Evolutionary conservation across 169 alveolate species (phyloP).

Genomic region (Plasmodium sp.): DNA sequence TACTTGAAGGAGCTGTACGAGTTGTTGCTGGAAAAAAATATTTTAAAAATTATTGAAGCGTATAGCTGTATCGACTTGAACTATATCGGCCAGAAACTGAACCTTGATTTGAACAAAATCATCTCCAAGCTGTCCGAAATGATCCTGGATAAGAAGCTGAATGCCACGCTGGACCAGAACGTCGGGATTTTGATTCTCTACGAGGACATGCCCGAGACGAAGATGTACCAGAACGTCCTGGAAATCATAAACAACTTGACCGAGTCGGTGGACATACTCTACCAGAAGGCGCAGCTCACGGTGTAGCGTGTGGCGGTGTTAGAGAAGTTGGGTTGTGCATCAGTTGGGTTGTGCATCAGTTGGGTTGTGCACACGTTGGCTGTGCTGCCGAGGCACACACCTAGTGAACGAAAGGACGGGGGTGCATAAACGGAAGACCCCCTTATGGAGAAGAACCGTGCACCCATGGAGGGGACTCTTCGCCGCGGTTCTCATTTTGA

Average conservation of each 20-base stretch:
- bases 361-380: background rate
- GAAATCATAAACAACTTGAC: slow-evolving; percentile 84
- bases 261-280: slow-evolving; percentile 86
- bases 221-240: slow-evolving; percentile 82
- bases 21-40: slow-evolving; percentile 90
- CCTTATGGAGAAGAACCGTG: background rate
- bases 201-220: slow-evolving; percentile 81
- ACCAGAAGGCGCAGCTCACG: slow-evolving; percentile 86
- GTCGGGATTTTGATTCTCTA: slow-evolving; percentile 92
- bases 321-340: background rate
- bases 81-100: slow-evolving; percentile 88
- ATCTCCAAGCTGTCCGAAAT: slow-evolving; percentile 93
- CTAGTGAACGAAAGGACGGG: background rate
- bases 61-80: slow-evolving; percentile 93
- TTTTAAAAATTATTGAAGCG: slow-evolving; percentile 91
- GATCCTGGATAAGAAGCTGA: slow-evolving; percentile 95
- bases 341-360: background rate
- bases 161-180: slow-evolving; percentile 95
- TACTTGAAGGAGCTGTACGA: slow-evolving; percentile 91
- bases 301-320: slow-evolving; percentile 18
- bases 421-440: background rate
- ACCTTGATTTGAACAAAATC: slow-evolving; percentile 87
- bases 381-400: background rate
- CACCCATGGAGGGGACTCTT: background rate
- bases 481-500: background rate